Evolutionary conservation across 2,329 filamentous ascomycete species (phyloP), one percentile per base, ranked within the genome.

Genomic region (Sporothrix brunneoviolacea): DNA sequence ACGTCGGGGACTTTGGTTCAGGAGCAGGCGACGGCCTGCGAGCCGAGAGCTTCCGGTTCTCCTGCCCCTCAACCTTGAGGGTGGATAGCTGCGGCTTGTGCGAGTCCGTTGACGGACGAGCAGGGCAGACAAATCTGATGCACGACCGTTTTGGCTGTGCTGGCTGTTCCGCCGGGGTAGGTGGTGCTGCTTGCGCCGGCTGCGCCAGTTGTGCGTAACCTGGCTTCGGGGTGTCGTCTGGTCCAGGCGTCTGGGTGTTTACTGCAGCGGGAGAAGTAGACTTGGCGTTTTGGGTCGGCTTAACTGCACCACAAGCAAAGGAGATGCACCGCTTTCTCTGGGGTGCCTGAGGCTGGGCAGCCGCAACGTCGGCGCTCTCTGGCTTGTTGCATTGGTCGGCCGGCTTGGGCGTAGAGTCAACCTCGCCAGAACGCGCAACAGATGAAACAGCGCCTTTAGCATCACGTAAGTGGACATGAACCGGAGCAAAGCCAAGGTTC

Each of bases 261-360:
- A 35, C 62, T 8, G 63, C 61, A 1, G 64, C 57, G 16, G 64
- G 57, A 10, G 60, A 62, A 19, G 49, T 65, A 4, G 65, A 55
- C 35, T 62, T 40, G 54, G 52, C 28, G 59, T 58, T 12, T 59
- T 57, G 15, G 64, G 40, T 69, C 8, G 80, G 74, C 62, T 84
- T 87, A 33, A 42, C 22, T 2, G 78, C 78, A 32, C 79, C 83
- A 64, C 91, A 97, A 30, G 89, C 90, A 65, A 97, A 97, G 53
- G 86, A 91, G 59, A 97, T 96, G 67, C 88, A 91, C 54, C 91
- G 82, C 70, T 91, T 95, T 61, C 88, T 86, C 43, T 82, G 84
- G 46, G 83, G 68, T 10, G 76, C 78, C 62, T 84, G 82, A 1
- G 37, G n/a, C 30, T 49, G 43, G 4, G 38, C 39, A 6, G 40